Conservation (phyloP, 2,329 filamentous ascomycete species). For the Exophiala calicioides region DNA sequence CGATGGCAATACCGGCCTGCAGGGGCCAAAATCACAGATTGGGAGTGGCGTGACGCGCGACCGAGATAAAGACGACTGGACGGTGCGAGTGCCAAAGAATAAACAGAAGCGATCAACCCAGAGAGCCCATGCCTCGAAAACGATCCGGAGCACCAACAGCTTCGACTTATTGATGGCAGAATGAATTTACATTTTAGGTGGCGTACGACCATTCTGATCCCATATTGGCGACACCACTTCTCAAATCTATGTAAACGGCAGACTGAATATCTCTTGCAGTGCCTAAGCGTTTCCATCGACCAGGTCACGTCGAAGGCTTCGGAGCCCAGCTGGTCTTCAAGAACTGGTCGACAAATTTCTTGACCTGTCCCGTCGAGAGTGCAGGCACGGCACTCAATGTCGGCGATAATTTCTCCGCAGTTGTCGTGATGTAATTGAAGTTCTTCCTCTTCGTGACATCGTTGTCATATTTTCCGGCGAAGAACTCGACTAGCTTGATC, state of each 20-base stretch:
- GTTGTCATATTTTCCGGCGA: conserved; percentile 45
- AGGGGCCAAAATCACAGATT: background rate
- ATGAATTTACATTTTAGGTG: conserved; percentile 1
- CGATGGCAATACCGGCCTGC: too few species aligned
- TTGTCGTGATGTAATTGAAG: conserved; percentile 42
- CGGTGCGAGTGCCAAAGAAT: conserved; percentile 4
- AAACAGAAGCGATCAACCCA: conserved; percentile 6
- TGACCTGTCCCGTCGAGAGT: conserved; percentile 18
- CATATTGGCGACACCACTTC: too few species aligned
- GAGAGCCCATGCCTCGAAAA: background rate
- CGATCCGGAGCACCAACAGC: conserved; percentile 5
- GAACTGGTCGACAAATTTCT: conserved; percentile 32
- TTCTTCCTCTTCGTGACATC: conserved; percentile 41
- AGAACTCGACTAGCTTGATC: conserved; percentile 58
- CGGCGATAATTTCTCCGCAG: conserved; percentile 37
- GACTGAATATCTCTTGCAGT: background rate
- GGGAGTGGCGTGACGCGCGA: background rate
- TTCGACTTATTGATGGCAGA: conserved; percentile 15
- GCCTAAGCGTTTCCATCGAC: conserved; percentile 33
- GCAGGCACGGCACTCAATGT: conserved; percentile 39
- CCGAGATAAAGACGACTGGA: conserved; percentile 3
- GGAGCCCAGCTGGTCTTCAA: conserved; percentile 17
- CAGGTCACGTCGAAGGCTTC: background rate
- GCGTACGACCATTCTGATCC: too few species aligned
- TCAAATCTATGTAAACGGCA: conserved; percentile 32